phyloP scores from a whole-genome alignment of 805 yeast species.

The Kazachstania viticola region DNA sequence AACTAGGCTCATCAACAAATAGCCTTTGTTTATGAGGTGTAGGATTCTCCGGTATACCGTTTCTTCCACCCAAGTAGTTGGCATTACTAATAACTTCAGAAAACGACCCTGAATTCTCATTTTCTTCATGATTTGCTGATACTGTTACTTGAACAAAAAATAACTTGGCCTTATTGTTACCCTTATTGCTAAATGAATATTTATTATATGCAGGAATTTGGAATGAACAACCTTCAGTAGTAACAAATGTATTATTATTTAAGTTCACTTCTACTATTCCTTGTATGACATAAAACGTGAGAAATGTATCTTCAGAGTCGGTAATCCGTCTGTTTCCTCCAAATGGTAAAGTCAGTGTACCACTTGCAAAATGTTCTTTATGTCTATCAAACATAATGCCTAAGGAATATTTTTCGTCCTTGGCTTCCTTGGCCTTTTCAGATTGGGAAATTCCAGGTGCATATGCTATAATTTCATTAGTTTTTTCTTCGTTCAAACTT shows the following conservation, averaged over 20 bases:
- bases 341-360: conserved; percentile 54
- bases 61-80: no score
- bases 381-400: conserved; percentile 55
- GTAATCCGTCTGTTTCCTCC: conserved; percentile 54
- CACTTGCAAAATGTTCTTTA: conserved; percentile 58
- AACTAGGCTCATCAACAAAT: no score
- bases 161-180: conserved; percentile 44
- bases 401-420: conserved; percentile 45
- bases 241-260: conserved; percentile 45
- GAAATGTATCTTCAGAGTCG: conserved; percentile 44
- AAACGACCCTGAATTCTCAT: no score
- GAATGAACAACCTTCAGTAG: conserved; percentile 63
- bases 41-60: no score
- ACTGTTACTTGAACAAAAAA: conserved; percentile 59
- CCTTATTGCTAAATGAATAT: conserved; percentile 56
- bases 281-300: conserved; percentile 61
- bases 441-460: conserved; percentile 45
- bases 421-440: conserved; percentile 29
- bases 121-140: neutral
- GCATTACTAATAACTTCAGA: no score
- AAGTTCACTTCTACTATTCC: conserved; percentile 64
- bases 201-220: conserved; percentile 70
- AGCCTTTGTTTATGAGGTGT: no score
- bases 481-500: conserved; percentile 13
- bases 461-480: conserved; percentile 40